phyloP scores from a whole-genome alignment of 2,329 filamentous ascomycete genomes.

The Phoma sp. region DNA sequence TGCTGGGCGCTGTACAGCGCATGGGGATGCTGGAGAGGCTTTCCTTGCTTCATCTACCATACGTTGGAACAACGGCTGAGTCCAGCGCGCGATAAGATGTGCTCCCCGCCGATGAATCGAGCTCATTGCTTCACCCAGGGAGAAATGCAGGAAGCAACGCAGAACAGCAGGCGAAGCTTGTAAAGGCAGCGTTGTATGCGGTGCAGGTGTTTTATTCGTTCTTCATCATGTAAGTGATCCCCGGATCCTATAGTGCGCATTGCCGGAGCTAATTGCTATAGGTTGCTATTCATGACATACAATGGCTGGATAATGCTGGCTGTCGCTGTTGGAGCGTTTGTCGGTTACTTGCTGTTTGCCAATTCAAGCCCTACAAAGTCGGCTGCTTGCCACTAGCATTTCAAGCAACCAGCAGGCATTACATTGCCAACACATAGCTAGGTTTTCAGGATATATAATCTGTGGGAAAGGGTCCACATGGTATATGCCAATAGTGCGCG shows the following conservation, averaged over 20 bases:
- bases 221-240: constrained; percentile 89
- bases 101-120: constrained; percentile 54
- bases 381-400: constrained; percentile 80
- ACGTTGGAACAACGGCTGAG: constrained; percentile 35
- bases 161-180: constrained; percentile 72
- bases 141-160: constrained; percentile 62
- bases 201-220: constrained; percentile 98
- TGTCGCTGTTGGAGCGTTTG: constrained; percentile 84
- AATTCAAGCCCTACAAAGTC: constrained; percentile 76
- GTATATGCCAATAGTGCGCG: background rate
- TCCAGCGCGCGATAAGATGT: constrained; percentile 31
- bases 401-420: background rate
- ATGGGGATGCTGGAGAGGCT: background rate
- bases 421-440: background rate
- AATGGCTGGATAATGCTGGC: constrained; percentile 97
- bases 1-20: background rate
- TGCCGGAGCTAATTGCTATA: constrained; percentile 49
- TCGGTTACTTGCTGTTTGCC: constrained; percentile 84
- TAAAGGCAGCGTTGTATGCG: constrained; percentile 85
- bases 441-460: background rate
- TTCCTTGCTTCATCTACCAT: constrained; percentile 17
- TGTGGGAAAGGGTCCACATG: background rate
- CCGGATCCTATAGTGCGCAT: background rate
- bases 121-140: constrained; percentile 78
- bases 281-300: constrained; percentile 99